Evolutionary conservation across 805 yeast species (phyloP), one percentile per base, ranked within the genome.

Genomic region (Nakazawaea wickerhamii): DNA sequence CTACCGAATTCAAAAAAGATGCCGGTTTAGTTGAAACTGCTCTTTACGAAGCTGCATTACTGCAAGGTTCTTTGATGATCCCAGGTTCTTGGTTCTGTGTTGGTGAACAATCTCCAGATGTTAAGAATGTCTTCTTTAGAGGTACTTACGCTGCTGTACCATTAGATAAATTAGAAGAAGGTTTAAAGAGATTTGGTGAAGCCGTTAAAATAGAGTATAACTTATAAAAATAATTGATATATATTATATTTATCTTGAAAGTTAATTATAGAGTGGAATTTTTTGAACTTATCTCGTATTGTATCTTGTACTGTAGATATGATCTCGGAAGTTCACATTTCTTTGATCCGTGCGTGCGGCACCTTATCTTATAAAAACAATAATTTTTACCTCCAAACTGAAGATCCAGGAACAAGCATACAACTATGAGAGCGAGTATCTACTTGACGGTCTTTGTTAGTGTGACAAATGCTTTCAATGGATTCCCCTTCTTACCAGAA

Each of bases 141-240:
- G 95, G 95, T 50, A 85, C 95, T 23, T 85, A 83, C 51, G 95
- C 93, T 41, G 93, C 95, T 40, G 91, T 84, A 33, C 81, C 88
- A 20, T 70, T 81, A 51, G 87, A 81, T 43, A 63, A 72, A 47
- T 69, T 85, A 51, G 73, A 59, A 41, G 49, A 54, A 13, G 93
- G 93, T 52, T 58, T 85, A 48, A 74, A 77, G 57, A 79, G 82
- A 61, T 79, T 84, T 49, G 86, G 87, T 49, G 62, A 66, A 41
- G 88, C 87, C 41, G 68, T 79, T 38, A 66, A 67, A 48, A 65
- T 67, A 38, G 89, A 80, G 60, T 85, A 57, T 49, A 65, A 63
- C n/a, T 57, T 71, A 32, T 57, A 55, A 36, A 17, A 15, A 14
- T 10, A 15, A 31, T 17, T 18, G 28, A 25, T 25, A 25, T 25